These are phyloP conservation scores for Termitomyces sp. DNA, from an alignment of 768 basidiomycete genomes.

Conservation along the genomic window DNA sequence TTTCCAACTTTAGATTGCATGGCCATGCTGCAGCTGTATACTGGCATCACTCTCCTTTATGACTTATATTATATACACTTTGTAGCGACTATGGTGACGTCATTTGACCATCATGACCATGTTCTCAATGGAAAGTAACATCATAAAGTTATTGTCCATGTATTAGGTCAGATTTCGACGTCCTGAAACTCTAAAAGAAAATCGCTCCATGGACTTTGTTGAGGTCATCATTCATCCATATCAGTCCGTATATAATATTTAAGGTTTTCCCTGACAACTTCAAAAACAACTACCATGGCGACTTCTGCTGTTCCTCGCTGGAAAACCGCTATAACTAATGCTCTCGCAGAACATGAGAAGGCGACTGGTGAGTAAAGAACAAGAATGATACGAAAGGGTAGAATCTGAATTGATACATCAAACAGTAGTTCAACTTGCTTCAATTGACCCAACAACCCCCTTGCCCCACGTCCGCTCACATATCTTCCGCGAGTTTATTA, in stretches of 20 bases:
- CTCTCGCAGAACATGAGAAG: constrained; percentile 32
- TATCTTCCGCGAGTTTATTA: constrained; percentile 55
- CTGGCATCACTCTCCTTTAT: neutral
- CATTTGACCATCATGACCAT: neutral
- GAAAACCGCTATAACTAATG: constrained; percentile 39
- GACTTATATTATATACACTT: neutral
- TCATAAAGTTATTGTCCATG: neutral
- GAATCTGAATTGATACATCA: neutral
- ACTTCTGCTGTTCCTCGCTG: constrained; percentile 31
- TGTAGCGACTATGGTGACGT: neutral
- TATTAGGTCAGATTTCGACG: neutral
- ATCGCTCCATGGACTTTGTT: neutral
- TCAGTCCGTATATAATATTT: neutral
- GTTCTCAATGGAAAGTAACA: neutral
- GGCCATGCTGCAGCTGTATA: neutral
- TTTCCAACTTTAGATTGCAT: constrained; percentile 51
- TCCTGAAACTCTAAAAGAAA: neutral
- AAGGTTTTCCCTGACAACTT: neutral
- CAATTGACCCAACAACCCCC: constrained; percentile 34
- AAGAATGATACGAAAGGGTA: neutral
- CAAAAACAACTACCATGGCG: constrained; percentile 4
- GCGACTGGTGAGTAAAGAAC: constrained; percentile 26
- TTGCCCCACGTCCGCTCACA: constrained; percentile 61
- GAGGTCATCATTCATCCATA: neutral
- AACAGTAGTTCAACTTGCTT: constrained; percentile 58